Conservation (phyloP, 164 flowering plant species). For the Tetrastigma voinierianum region DNA sequence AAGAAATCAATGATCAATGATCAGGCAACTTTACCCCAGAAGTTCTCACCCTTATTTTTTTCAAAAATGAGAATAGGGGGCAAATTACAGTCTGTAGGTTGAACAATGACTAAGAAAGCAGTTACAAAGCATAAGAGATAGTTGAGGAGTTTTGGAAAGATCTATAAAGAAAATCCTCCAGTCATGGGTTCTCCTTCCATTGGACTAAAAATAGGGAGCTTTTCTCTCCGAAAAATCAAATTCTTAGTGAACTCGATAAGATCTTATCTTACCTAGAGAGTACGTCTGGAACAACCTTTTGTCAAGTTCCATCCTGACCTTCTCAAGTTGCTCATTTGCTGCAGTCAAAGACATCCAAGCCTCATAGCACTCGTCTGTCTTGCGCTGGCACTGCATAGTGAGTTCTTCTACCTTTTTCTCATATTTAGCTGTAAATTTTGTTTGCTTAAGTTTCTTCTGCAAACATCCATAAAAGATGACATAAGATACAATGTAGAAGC, state of each 20-base stretch:
- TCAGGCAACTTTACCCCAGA: no score
- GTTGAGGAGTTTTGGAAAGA: no score
- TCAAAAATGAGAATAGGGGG: no score
- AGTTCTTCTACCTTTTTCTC: slow-evolving; percentile 78
- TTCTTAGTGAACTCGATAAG: no score
- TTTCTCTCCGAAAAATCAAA: no score
- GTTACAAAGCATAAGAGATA: no score
- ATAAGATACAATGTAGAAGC: background rate
- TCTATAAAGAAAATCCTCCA: no score
- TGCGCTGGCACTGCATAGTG: slow-evolving; percentile 45
- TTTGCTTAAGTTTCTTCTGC: slow-evolving; percentile 51
- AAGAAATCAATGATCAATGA: no score
- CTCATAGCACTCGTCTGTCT: slow-evolving; percentile 79
- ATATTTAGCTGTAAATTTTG: slow-evolving; percentile 53
- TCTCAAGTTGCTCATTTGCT: slow-evolving; percentile 69
- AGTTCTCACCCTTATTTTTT: no score
- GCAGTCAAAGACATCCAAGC: slow-evolving; percentile 87
- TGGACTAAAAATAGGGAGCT: no score
- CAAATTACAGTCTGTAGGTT: background rate
- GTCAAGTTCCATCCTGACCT: slow-evolving; percentile 74
- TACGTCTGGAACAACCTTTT: slow-evolving; percentile 46
- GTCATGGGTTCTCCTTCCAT: no score
- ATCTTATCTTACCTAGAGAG: slow-evolving; percentile 50
- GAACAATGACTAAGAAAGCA: no score
- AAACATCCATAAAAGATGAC: background rate